phyloP scores from a whole-genome alignment of 176 grass and related monocot genomes.

The Rhipidocladum racemiflorum region DNA sequence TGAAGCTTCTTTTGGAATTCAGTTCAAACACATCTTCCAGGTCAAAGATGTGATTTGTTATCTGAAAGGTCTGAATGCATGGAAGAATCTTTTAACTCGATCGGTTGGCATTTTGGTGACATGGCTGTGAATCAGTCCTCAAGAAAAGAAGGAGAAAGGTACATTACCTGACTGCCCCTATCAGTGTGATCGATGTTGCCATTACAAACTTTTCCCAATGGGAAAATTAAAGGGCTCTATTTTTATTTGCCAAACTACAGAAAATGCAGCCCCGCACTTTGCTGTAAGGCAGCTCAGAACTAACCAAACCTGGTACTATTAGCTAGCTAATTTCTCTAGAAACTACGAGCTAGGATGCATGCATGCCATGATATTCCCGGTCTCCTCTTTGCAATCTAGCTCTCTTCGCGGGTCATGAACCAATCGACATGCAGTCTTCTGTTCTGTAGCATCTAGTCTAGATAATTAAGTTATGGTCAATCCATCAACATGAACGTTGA shows the following conservation, averaged over 20 bases:
- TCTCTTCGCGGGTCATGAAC: neutral
- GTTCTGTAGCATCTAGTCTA: neutral
- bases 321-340: neutral
- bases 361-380: neutral
- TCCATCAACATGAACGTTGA: neutral
- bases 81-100: neutral
- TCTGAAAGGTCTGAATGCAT: neutral
- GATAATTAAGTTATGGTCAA: neutral
- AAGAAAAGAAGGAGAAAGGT: neutral
- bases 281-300: too few relatives aligned
- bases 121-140: neutral
- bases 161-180: neutral
- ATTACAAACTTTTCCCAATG: neutral
- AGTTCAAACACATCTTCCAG: neutral
- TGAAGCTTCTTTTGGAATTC: neutral
- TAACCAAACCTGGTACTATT: neutral
- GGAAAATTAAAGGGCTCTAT: neutral
- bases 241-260: slow-evolving; percentile 17
- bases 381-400: neutral
- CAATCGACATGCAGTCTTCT: neutral
- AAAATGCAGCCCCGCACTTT: too few relatives aligned
- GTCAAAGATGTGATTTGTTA: neutral
- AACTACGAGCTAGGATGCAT: neutral
- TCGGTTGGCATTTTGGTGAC: neutral
- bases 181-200: neutral